Percentiles rank a stretch among this genome's conserved stretches.
Conservation (phyloP, 2,329 filamentous ascomycete genomes). For the Grosmannia huntii region DNA sequence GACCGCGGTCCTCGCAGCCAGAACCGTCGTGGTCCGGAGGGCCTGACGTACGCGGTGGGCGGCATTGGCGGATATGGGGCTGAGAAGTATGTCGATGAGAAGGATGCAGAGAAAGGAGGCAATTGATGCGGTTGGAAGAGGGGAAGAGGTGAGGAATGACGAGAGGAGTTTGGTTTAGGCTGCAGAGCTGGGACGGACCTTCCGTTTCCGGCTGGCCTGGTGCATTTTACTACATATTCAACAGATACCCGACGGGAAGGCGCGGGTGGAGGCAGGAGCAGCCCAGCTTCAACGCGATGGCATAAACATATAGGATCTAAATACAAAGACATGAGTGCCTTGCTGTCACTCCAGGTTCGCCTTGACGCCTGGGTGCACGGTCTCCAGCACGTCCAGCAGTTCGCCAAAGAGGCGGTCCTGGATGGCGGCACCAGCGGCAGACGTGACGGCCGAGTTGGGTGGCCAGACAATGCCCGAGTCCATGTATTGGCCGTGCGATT, state of each 20-base stretch:
- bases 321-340: neutral
- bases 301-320: neutral
- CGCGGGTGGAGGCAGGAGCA: neutral
- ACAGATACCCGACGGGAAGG: neutral
- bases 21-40: constrained; percentile 42
- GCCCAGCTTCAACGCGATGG: neutral
- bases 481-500: constrained; percentile 29
- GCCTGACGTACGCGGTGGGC: constrained; percentile 46
- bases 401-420: constrained; percentile 28
- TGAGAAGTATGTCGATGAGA: constrained; percentile 21
- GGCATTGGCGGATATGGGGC: constrained; percentile 45
- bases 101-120: neutral
- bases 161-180: neutral
- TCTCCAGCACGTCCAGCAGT: constrained; percentile 28
- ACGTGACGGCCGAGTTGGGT: constrained; percentile 21
- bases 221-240: neutral
- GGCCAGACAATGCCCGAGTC: constrained; percentile 18
- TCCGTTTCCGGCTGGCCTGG: neutral
- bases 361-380: constrained; percentile 25
- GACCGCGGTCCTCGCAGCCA: constrained; percentile 65
- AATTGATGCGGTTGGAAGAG: neutral
- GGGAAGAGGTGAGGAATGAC: neutral
- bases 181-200: neutral
- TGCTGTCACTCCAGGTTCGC: constrained; percentile 13
- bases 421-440: constrained; percentile 22